phyloP scores from a whole-genome alignment of 768 basidiomycete genomes.

The Suillus ampliporus region DNA sequence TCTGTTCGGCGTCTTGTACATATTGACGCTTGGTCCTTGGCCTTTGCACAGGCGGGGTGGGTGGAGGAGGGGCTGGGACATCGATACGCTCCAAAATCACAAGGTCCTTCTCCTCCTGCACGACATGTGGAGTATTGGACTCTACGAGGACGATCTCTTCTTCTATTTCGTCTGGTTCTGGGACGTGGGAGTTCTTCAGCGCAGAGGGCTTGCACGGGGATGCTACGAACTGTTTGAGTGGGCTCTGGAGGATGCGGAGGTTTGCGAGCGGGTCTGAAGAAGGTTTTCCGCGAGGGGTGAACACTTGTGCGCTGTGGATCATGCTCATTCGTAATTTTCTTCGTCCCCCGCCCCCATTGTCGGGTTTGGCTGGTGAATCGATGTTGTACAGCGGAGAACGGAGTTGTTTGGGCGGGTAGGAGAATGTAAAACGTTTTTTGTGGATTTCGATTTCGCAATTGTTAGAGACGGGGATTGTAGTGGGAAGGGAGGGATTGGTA shows the following conservation, averaged over 20 bases:
- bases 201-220: constrained; percentile 18
- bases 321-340: constrained; percentile 71
- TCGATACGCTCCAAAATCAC: constrained; percentile 76
- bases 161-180: constrained; percentile 46
- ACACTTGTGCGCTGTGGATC: constrained; percentile 77
- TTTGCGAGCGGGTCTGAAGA: constrained; percentile 66
- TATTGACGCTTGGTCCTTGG: neutral
- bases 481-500: constrained; percentile 36
- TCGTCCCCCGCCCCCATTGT: constrained; percentile 3
- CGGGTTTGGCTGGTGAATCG: constrained; percentile 47
- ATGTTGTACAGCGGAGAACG: constrained; percentile 57
- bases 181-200: constrained; percentile 15
- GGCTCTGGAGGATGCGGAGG: constrained; percentile 62
- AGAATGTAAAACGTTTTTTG: constrained; percentile 72
- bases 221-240: constrained; percentile 26
- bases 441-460: constrained; percentile 71
- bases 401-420: constrained; percentile 76
- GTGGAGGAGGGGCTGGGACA: constrained; percentile 25
- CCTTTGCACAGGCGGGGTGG: constrained; percentile 10
- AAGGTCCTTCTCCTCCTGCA: constrained; percentile 72
- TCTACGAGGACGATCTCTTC: constrained; percentile 67
- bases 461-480: constrained; percentile 68
- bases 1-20: constrained; percentile 29
- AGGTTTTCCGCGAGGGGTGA: constrained; percentile 60
- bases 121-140: constrained; percentile 67